Percentiles rank a stretch among this genome's conserved stretches.
Evolutionary conservation across 306 rosid species (phyloP).

Genomic region (Vigna mungo): DNA sequence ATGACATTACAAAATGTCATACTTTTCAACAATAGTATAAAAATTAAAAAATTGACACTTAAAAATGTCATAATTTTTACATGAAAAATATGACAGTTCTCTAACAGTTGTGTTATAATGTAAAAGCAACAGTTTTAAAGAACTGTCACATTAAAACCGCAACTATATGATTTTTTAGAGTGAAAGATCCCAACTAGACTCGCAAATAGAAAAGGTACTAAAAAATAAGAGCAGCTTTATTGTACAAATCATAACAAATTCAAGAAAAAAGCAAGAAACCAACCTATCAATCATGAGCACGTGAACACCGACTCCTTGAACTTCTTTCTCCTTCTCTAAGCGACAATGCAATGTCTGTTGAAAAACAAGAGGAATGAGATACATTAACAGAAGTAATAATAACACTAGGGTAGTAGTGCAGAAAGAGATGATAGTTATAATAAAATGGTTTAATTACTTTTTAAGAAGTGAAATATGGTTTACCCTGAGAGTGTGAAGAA

Average conservation of each 20-base stretch:
- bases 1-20: too few relatives aligned
- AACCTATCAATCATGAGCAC: slow-evolving; percentile 88
- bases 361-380: slow-evolving; percentile 16
- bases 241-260: background rate
- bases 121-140: too few relatives aligned
- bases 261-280: slow-evolving; percentile 33
- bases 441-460: background rate
- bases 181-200: background rate
- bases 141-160: too few relatives aligned
- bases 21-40: too few relatives aligned
- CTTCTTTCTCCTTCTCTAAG: slow-evolving; percentile 65
- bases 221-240: background rate
- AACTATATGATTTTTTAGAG: too few relatives aligned
- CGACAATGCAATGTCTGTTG: slow-evolving; percentile 70
- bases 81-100: too few relatives aligned
- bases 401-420: background rate
- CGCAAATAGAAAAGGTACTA: background rate
- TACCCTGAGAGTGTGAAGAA: slow-evolving; percentile 93
- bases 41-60: too few relatives aligned
- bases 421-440: background rate
- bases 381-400: background rate
- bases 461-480: background rate
- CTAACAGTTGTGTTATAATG: too few relatives aligned
- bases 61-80: too few relatives aligned
- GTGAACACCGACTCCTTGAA: slow-evolving; percentile 59